Evolutionary conservation across 2,329 filamentous ascomycete species (phyloP).

Genomic region (Cytospora schulzeri): DNA sequence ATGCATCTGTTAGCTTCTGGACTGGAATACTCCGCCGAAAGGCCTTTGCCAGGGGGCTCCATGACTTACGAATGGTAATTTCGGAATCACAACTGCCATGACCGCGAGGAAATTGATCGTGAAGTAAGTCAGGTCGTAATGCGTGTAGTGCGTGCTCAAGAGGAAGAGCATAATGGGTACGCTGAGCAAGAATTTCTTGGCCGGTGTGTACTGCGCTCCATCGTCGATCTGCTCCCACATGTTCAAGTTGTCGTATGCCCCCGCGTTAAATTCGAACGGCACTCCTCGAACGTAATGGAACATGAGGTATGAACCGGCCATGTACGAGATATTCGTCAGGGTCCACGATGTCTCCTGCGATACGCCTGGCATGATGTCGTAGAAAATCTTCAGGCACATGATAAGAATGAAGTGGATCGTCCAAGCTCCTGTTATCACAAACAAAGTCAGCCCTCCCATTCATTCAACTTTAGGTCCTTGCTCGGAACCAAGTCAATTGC

Average conservation of each 20-base stretch:
- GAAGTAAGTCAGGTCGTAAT: conserved; percentile 96
- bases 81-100: conserved; percentile 90
- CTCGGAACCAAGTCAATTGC: background rate
- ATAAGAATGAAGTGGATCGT: conserved; percentile 96
- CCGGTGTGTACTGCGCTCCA: conserved; percentile 95
- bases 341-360: conserved; percentile 99
- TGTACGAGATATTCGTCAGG: conserved; percentile 97
- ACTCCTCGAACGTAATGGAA: conserved; percentile 98
- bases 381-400: conserved; percentile 88
- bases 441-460: conserved; percentile 27
- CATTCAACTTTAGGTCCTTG: background rate
- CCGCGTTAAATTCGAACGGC: conserved; percentile 97
- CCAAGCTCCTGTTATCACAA: conserved; percentile 75
- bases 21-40: background rate
- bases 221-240: conserved; percentile 99
- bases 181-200: conserved; percentile 96
- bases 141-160: conserved; percentile 97
- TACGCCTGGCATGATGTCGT: conserved; percentile 93
- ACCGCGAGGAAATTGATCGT: conserved; percentile 95
- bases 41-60: background rate
- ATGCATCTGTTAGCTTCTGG: conserved; percentile 28
- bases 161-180: conserved; percentile 94
- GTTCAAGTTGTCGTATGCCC: conserved; percentile 98
- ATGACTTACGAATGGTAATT: conserved; percentile 84
- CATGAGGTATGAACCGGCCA: conserved; percentile 99